Evolutionary conservation across 768 basidiomycete species (phyloP).

Genomic region (Hygrophoropsis aurantiaca): DNA sequence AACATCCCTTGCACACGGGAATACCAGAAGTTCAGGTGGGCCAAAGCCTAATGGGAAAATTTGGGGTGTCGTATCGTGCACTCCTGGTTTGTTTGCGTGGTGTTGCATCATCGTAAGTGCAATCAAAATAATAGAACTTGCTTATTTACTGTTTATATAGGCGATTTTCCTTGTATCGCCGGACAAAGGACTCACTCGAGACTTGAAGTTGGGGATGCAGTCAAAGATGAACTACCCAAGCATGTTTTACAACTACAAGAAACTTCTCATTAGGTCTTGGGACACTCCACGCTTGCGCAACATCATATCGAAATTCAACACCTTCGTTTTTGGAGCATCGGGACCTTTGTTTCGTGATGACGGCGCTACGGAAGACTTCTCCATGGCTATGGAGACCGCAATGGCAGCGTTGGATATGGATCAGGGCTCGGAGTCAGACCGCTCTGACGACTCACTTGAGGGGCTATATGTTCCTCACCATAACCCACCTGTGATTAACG

Average conservation of each 20-base stretch:
- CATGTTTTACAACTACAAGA: constrained; percentile 1
- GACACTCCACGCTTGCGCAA: not conserved
- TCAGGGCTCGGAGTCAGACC: too few species aligned
- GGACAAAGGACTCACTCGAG: too few species aligned
- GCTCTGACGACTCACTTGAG: too few species aligned
- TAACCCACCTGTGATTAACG: too few species aligned
- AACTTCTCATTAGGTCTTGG: constrained; percentile 4
- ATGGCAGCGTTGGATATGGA: constrained; percentile 1
- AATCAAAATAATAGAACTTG: too few species aligned
- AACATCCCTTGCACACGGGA: too few species aligned
- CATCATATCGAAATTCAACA: not conserved
- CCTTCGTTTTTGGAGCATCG: not conserved
- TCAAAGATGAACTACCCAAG: not conserved
- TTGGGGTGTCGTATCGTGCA: not conserved
- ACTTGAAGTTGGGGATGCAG: not conserved
- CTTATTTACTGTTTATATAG: too few species aligned
- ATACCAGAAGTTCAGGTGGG: not conserved
- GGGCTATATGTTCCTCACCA: too few species aligned
- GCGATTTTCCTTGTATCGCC: too few species aligned
- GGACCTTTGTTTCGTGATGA: not conserved
- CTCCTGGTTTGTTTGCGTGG: constrained; percentile 2
- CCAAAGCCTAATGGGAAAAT: not conserved
- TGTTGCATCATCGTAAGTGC: not conserved
- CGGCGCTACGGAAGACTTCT: not conserved
- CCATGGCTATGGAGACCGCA: not conserved